Evolutionary conservation across 345 rosid genomes (phyloP).

Genomic region (Eucalyptus cloeziana): DNA sequence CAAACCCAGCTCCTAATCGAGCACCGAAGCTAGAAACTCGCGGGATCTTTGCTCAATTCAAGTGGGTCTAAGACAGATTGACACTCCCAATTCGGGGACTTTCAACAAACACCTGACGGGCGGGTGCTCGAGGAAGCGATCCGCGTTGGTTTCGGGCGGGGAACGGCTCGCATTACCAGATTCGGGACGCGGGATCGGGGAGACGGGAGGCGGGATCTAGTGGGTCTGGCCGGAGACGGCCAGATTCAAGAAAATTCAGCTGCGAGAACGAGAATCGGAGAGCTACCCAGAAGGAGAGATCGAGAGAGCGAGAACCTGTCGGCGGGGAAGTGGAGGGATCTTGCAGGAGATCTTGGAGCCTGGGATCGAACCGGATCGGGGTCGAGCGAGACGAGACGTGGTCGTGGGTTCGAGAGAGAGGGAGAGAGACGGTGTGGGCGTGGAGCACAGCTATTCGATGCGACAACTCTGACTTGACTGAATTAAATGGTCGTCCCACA

Average conservation of each 20-base stretch:
- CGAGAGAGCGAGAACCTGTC: neutral
- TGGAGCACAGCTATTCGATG: neutral
- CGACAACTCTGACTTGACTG: neutral
- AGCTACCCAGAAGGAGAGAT: neutral
- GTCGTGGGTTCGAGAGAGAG: neutral
- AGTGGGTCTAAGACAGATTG: neutral
- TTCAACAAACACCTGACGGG: neutral
- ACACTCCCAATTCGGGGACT: neutral
- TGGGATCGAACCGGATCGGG: neutral
- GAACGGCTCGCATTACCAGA: neutral
- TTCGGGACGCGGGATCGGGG: neutral
- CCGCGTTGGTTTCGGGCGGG: neutral
- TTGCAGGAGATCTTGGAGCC: neutral
- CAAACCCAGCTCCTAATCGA: neutral
- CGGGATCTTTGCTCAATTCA: neutral
- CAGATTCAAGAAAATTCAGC: neutral
- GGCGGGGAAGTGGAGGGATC: neutral
- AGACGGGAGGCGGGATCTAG: neutral
- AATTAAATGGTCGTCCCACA: neutral
- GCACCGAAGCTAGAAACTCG: neutral
- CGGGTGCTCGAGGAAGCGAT: neutral
- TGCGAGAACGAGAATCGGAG: neutral
- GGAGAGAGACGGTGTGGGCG: neutral
- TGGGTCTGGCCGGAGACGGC: neutral
- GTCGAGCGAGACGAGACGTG: neutral